Base-by-base conservation (phyloP, 2,329 filamentous ascomycete species). In the Microsporum ferrugineum region DNA sequence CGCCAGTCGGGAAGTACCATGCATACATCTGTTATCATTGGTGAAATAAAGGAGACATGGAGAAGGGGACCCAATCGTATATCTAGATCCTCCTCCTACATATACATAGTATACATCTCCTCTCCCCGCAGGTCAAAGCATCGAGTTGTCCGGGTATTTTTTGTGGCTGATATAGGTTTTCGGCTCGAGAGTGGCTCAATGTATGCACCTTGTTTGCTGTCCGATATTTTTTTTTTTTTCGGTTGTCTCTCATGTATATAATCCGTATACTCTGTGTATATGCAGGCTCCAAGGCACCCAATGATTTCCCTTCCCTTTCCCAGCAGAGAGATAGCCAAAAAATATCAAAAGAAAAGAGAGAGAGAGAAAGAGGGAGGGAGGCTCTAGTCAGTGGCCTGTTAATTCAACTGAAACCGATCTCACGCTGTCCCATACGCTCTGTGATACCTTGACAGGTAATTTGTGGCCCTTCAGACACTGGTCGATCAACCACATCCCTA, bases 401-500 rank as follows among this genome's bases (percentile, higher is more conserved):
- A 12, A 17, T 12, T 27, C 17, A 14, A 17, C 55, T 43, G 55
- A 57, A 41, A 39, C 55, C 34, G 36, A 23, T 36, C 36, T 33
- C 12, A 78, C 76, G 61, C 77, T 79, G 39, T 71, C 71, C 78
- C 78, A 80, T 8, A 80, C 73, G 63, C 75, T 79, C 33, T 76
- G 71, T 7, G 75, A 74, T 3, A 80, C 76, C 59, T 71, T 73
- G 7, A 68, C 66, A 1, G 78, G 78, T 43, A 79, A 68, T 64
- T 79, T 79, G 51, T 75, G 73, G 3, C 78, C 78, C 64, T 75
- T 77, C 51, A 80, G 64, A 62, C 72, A 70, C 66, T 79, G 76
- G 66, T 80, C 78, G 60, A 80, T 78, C 61, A 80, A 67, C 77
- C 77, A 80, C 69, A 79, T 73, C 29, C 78, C 78, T 45, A 79